Conservation (phyloP, 805 yeast genomes). For the Candida adriatica region DNA sequence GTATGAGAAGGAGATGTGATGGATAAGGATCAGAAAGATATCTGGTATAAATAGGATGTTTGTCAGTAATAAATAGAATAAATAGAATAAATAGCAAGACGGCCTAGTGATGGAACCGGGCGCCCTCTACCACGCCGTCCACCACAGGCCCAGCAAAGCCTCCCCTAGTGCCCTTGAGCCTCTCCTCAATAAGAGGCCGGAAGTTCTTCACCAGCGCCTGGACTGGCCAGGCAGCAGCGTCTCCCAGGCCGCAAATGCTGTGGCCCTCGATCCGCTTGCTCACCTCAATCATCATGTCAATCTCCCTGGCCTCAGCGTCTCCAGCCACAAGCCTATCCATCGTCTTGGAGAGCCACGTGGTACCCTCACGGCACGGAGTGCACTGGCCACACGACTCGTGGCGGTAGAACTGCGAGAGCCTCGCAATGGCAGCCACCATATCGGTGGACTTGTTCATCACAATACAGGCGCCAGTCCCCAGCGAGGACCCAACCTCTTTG, state of each 20-base stretch:
- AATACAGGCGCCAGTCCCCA: constrained; percentile 90
- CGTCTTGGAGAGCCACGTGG: constrained; percentile 76
- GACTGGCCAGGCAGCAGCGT: constrained; percentile 91
- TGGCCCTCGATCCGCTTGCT: constrained; percentile 87
- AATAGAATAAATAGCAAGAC: too few relatives aligned
- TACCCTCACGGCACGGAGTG: constrained; percentile 93
- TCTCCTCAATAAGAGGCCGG: constrained; percentile 74
- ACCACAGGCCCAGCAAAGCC: too few relatives aligned
- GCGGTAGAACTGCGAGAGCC: constrained; percentile 77
- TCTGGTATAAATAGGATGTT: neutral
- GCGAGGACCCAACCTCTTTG: constrained; percentile 78
- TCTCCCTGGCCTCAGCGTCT: constrained; percentile 74
- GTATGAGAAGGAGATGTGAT: constrained; percentile 2
- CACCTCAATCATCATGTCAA: constrained; percentile 78
- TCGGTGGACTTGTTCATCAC: constrained; percentile 87
- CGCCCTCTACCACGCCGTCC: too few relatives aligned
- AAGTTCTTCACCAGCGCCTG: constrained; percentile 83
- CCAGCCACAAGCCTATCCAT: constrained; percentile 79
- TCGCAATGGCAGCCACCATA: constrained; percentile 77
- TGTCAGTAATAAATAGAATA: too few relatives aligned
- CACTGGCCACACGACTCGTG: constrained; percentile 95
- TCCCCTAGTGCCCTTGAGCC: too few relatives aligned
- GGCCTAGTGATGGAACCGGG: too few relatives aligned
- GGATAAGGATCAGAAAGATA: neutral
- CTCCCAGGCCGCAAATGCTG: constrained; percentile 88